These are phyloP conservation scores for Zygosaccharomyces kombuchaensis DNA, from an alignment of 805 yeast genomes.

Conservation along the genomic window DNA sequence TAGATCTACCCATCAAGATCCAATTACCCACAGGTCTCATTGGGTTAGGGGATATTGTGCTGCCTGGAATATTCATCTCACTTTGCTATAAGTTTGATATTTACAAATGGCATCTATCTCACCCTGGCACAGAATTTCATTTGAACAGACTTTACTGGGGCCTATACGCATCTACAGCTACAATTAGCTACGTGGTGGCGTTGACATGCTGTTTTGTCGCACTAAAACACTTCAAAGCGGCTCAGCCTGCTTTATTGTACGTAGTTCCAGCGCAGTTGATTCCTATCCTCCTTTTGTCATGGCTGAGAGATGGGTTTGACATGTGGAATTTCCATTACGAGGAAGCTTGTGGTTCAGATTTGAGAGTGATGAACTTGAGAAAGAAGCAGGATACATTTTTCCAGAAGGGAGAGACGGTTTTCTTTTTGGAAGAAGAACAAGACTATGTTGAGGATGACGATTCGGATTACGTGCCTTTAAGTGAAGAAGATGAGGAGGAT, in stretches of 20 bases:
- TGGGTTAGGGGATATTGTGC: conserved; percentile 63
- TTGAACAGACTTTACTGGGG: conserved; percentile 35
- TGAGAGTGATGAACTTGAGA: no score
- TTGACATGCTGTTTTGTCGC: conserved; percentile 41
- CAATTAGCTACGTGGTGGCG: conserved; percentile 48
- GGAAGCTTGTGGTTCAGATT: background rate
- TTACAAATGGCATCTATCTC: conserved; percentile 36
- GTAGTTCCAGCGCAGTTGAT: conserved; percentile 47
- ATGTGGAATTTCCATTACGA: conserved; percentile 40
- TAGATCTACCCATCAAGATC: conserved; percentile 46
- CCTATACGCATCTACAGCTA: conserved; percentile 44
- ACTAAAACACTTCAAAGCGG: conserved; percentile 38
- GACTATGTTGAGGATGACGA: conserved; percentile 16
- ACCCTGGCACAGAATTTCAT: conserved; percentile 38
- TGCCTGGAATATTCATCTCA: conserved; percentile 54
- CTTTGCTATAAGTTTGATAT: conserved; percentile 54
- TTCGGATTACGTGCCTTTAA: conserved; percentile 13
- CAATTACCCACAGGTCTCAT: conserved; percentile 36
- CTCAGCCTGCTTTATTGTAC: conserved; percentile 67
- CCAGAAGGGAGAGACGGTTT: background rate
- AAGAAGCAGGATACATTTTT: no score
- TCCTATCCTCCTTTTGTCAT: conserved; percentile 36
- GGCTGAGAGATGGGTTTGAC: conserved; percentile 41
- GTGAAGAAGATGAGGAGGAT: conserved; percentile 12
- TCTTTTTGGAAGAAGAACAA: conserved; percentile 4